Base-by-base conservation (phyloP, 176 grass and related monocot species). In the Aegilops bicornis region DNA sequence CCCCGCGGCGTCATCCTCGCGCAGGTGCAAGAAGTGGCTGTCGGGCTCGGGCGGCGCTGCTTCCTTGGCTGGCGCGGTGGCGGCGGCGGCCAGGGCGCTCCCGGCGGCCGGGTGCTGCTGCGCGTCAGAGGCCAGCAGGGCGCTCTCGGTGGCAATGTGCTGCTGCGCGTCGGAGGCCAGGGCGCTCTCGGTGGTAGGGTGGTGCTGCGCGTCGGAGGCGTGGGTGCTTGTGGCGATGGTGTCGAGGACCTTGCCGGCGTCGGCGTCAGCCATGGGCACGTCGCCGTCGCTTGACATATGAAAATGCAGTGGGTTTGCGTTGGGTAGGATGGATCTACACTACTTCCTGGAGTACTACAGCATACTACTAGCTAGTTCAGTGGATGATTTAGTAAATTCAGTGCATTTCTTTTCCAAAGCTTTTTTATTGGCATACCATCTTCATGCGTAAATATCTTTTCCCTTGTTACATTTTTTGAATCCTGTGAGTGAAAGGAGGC, bases 1-100 rank as follows among this genome's bases (percentile, higher is more conserved):
- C 20, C 54, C 66, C 31, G 73, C 84, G 10, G 15, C 43, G 66
- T 60, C 74, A 6, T 56, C 43, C 24, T 58, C 43, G 56, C 8
- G 25, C 14, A 90, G 67, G 25, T 87, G 66, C 9, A 90, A 17
- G 73, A 86, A 83, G 58, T 64, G 75, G 13, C 33, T 25, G 22
- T n/a, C 15, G 79, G 37, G 80, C 17, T 10, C 22, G 19, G 64
- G 10, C 5, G 56, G 20, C 5, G 42, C 12, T 54, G 29, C 43
- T 48, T 90, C 89, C 42, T 35, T 40, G 79, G 45, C 72, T 24
- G 83, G 89, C 42, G 19, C 54, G 31, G 89, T 90, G 79, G 37
- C 1, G 36, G 1, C 6, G 35, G 35, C 5, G 35, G 35, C 35
- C 35, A 36, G 35, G 35, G 35, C 35, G 35, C 35, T 37, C 7